Conservation (phyloP, 305 asterid species). For the Fraxinus sp. region DNA sequence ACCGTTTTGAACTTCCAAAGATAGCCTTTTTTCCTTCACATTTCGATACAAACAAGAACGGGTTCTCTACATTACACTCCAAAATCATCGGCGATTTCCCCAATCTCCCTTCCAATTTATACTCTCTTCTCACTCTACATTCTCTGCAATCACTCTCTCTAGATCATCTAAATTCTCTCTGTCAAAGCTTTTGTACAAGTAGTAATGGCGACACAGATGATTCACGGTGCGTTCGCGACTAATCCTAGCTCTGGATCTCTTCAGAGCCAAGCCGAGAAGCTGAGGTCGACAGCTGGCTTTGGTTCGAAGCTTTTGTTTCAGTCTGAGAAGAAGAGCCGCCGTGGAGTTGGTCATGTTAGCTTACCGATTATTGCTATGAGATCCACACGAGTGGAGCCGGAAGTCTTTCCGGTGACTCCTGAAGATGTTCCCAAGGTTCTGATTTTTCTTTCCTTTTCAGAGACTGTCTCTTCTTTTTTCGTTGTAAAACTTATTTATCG, state of each 20-base stretch:
- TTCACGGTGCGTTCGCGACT: constrained; percentile 45
- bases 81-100: constrained; percentile 11
- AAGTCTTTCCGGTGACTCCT: constrained; percentile 56
- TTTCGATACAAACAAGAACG: constrained; percentile 26
- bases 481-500: background rate
- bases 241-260: constrained; percentile 41
- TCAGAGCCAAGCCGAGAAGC: constrained; percentile 45
- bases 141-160: background rate
- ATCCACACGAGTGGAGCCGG: constrained; percentile 45
- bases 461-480: background rate
- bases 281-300: constrained; percentile 47
- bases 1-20: constrained; percentile 13
- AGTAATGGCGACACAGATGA: constrained; percentile 60
- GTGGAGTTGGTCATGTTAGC: background rate
- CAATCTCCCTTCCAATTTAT: background rate
- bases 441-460: background rate
- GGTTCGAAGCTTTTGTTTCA: constrained; percentile 44
- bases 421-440: constrained; percentile 36
- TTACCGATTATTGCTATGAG: constrained; percentile 31
- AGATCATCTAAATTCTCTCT: background rate
- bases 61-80: background rate
- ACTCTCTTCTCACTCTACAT: background rate
- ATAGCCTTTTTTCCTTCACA: background rate
- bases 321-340: constrained; percentile 21
- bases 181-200: background rate